Evolutionary conservation across 1,284 basidiomycete species (phyloP), one percentile per base, ranked within the genome.

Genomic region (Lignosus rhinocerotis): DNA sequence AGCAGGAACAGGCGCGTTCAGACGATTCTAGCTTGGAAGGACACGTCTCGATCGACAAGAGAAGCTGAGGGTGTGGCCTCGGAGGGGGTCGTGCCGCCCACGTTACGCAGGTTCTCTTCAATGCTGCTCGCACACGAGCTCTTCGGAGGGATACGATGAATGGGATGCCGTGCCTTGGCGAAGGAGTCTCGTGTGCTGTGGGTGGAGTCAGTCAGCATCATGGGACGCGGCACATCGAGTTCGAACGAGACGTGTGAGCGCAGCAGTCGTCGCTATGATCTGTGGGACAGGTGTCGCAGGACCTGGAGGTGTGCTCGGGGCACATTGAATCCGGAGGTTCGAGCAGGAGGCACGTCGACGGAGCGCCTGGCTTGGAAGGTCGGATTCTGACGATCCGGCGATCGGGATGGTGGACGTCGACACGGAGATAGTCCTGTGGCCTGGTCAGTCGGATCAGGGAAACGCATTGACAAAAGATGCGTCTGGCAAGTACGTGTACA

Each of bases 141-240:
- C 47, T 32, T 30, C 11, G 19, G 38, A 30, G 21, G 42, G n/a
- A 41, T 14, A 39, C 45, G 17, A 39, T 44, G 41, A 10, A 32
- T 30, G 39, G 47, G 38, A 49, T 51, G 51, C 36, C 45, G 51
- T 48, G 41, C 52, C 58, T 56, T 56, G 55, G 55, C 52, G 25
- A 41, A 41, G 31, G 46, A 47, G 45, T 55, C 46, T 45, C 31
- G 55, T 57, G 54, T 30, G 33, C 21, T 41, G 32, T 36, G 38
- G 30, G 54, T 56, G 58, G 61, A 60, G 56, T 36, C 4, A 16
- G 52, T 58, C 17, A 53, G 58, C 46, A 51, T 60, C 58, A 58
- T 60, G 58, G 42, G 58, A 53, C 42, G 50, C 53, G 50, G 50
- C 49, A 36, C 25, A 30, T 55, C 50, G 58, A 56, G 48, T 39